phyloP scores from a whole-genome alignment of 768 basidiomycete species.

The Boletus sensibilis region DNA sequence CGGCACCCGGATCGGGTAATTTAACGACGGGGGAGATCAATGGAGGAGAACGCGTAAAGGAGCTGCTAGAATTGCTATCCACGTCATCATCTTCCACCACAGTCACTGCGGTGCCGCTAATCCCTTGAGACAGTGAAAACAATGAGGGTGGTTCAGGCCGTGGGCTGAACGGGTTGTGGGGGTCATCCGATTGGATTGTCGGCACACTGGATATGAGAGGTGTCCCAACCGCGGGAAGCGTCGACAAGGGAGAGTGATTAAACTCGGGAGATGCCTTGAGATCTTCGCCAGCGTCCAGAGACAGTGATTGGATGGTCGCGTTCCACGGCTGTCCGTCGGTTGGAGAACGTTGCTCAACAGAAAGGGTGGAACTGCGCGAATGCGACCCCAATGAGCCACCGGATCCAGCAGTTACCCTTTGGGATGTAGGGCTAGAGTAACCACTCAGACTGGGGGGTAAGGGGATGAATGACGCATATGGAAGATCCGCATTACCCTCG shows the following conservation, averaged over 20 bases:
- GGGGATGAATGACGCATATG: constrained; percentile 31
- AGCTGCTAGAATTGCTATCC: constrained; percentile 22
- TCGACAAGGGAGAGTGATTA: constrained; percentile 34
- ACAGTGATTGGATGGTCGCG: constrained; percentile 3
- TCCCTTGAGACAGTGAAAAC: constrained; percentile 22
- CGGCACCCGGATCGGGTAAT: constrained; percentile 25
- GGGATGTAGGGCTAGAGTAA: constrained; percentile 32
- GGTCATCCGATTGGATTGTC: constrained; percentile 13
- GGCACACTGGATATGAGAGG: constrained; percentile 20
- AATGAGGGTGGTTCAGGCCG: constrained; percentile 22
- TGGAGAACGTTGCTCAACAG: constrained; percentile 30
- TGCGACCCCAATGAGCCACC: constrained; percentile 18
- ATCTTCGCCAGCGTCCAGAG: constrained; percentile 7
- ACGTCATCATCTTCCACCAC: constrained; percentile 11
- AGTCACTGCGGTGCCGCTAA: neutral
- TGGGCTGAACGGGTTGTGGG: constrained; percentile 30
- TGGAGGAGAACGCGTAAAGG: constrained; percentile 29
- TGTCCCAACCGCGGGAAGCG: constrained; percentile 30
- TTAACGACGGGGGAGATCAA: constrained; percentile 30
- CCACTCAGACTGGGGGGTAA: constrained; percentile 32
- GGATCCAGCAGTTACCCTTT: constrained; percentile 18
- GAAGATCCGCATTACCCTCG: constrained; percentile 15
- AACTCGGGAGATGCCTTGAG: constrained; percentile 18
- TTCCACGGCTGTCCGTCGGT: constrained; percentile 17
- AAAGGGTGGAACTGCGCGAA: constrained; percentile 33